These are phyloP conservation scores for Neonectria hederae DNA, from an alignment of 2,329 filamentous ascomycete genomes.

Conservation along the genomic window DNA sequence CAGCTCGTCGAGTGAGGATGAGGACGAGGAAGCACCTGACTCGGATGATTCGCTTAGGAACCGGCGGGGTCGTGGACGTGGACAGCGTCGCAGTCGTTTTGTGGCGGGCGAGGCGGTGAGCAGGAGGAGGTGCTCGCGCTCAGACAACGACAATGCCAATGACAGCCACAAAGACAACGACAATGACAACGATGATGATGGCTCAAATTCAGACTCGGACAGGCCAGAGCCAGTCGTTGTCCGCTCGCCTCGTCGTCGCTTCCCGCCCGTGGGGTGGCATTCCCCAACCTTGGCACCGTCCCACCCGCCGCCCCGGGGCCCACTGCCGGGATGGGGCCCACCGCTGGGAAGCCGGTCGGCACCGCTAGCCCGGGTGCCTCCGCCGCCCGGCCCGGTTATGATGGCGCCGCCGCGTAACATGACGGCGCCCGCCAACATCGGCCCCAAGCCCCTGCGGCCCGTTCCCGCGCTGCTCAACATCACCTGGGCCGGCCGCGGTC, in stretches of 20 bases:
- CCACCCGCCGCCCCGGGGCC: constrained; percentile 6
- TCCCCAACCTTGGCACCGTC: not conserved
- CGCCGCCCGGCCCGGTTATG: constrained; percentile 2
- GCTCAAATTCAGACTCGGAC: not conserved
- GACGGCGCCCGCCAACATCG: not conserved
- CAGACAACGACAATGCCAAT: constrained; percentile 22
- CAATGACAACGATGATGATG: not conserved
- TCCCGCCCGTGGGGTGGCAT: not conserved
- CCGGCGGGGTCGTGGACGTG: constrained; percentile 24
- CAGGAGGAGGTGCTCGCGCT: constrained; percentile 15
- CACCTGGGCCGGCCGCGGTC: constrained; percentile 42
- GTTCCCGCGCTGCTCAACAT: constrained; percentile 42
- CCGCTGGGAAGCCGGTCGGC: not conserved
- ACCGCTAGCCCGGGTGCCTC: constrained; percentile 4
- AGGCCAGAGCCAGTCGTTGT: not conserved
- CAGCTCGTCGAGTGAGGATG: constrained; percentile 29
- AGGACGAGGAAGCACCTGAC: constrained; percentile 26
- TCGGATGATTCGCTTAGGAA: constrained; percentile 33
- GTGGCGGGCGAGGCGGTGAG: constrained; percentile 24
- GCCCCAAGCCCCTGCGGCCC: not conserved
- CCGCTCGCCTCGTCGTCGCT: constrained; percentile 3
- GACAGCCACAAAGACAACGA: constrained; percentile 16
- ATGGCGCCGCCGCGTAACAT: not conserved
- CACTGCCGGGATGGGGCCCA: not conserved
- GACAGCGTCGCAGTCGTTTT: constrained; percentile 25